Evolutionary conservation across 2,329 filamentous ascomycete genomes (phyloP).

Genomic region (Fusarium sp.): DNA sequence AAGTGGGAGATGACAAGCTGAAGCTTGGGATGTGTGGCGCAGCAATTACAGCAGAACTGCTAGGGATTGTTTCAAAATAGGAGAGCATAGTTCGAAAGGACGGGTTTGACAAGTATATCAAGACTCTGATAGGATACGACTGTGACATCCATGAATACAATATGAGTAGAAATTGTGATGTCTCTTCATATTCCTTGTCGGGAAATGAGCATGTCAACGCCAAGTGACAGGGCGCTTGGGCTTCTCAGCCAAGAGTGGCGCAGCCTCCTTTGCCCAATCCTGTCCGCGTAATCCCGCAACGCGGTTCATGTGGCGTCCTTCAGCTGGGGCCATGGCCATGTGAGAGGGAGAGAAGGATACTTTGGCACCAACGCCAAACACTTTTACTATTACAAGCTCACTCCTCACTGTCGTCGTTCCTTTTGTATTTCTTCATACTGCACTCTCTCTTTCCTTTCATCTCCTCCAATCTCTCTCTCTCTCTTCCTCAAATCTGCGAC

Average conservation of each 20-base stretch:
- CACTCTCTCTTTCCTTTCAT: conserved; percentile 8
- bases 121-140: neutral
- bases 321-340: conserved; percentile 38
- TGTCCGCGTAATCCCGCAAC: conserved; percentile 39
- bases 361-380: conserved; percentile 32
- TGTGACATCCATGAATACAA: neutral
- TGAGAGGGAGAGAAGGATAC: conserved; percentile 38
- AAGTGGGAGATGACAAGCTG: neutral
- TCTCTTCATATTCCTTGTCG: conserved; percentile 7
- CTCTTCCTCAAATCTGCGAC: conserved; percentile 7
- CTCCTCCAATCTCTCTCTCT: neutral
- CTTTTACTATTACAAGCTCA: conserved; percentile 23
- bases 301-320: conserved; percentile 33
- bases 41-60: conserved; percentile 9
- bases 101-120: neutral
- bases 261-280: conserved; percentile 41
- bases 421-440: conserved; percentile 22
- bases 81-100: neutral
- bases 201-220: conserved; percentile 22
- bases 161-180: neutral
- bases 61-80: conserved; percentile 8
- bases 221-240: conserved; percentile 27
- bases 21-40: conserved; percentile 32
- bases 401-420: conserved; percentile 25
- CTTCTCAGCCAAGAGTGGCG: conserved; percentile 47